Evolutionary conservation across 805 yeast species (phyloP).

Genomic region (Cyberlindnera nakhonratchasimensis): DNA sequence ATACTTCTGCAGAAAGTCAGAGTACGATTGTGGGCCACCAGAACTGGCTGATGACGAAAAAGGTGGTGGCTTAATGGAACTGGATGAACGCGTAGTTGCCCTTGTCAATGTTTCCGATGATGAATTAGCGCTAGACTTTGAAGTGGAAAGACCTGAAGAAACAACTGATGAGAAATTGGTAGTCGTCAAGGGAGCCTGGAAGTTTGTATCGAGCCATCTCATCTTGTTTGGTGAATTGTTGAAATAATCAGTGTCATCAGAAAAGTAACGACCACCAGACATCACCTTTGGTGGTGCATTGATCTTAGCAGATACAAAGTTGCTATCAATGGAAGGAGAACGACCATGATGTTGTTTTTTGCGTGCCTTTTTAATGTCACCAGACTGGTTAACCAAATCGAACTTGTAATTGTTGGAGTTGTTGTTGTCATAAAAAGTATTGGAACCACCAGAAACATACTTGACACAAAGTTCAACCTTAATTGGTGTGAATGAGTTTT

Average conservation of each 20-base stretch:
- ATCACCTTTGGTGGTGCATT: constrained; percentile 20
- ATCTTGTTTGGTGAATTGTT: constrained; percentile 17
- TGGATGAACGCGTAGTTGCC: background rate
- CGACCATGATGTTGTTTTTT: background rate
- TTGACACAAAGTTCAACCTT: constrained; percentile 37
- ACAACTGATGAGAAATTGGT: constrained; percentile 6
- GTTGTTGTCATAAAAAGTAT: constrained; percentile 41
- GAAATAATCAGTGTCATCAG: constrained; percentile 29
- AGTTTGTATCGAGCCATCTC: constrained; percentile 10
- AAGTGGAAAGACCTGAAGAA: constrained; percentile 2
- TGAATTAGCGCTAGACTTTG: constrained; percentile 9
- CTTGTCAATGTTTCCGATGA: constrained; percentile 9
- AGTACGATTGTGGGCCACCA: constrained; percentile 15
- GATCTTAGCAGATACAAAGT: constrained; percentile 15
- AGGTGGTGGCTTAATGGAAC: background rate
- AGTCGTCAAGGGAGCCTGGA: constrained; percentile 9
- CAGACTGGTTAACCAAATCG: constrained; percentile 18
- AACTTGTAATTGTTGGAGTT: constrained; percentile 36
- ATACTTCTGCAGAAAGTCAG: constrained; percentile 27
- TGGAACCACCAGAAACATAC: constrained; percentile 31
- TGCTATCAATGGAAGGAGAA: constrained; percentile 13
- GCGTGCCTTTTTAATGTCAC: constrained; percentile 7
- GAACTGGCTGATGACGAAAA: background rate
- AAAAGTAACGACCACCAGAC: constrained; percentile 24
- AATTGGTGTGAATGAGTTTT: constrained; percentile 14